A percentile compares a stretch with the other conserved stretches of the same genome.
Evolutionary conservation across 257 asterid species (phyloP).

Genomic region (Solanum clarkiae): DNA sequence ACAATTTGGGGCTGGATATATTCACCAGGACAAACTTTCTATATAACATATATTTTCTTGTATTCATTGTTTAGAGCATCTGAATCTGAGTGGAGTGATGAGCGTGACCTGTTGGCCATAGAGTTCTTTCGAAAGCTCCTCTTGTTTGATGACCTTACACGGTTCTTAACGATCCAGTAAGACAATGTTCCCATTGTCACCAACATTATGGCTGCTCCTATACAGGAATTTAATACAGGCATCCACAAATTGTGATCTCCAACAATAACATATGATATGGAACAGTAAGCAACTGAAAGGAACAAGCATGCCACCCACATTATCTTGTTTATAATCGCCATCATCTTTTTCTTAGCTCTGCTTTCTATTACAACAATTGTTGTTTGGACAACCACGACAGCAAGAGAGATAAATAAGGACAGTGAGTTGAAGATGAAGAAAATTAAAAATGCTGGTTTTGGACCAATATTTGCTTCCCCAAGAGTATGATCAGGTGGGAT

Average conservation of each 20-base stretch:
- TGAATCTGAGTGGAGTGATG: conserved; percentile 43
- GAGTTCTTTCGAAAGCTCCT: conserved; percentile 24
- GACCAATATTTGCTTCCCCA: conserved; percentile 41
- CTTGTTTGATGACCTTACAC: conserved; percentile 17
- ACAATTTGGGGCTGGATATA: neutral
- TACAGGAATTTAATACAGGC: conserved; percentile 28
- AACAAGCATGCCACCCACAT: conserved; percentile 47
- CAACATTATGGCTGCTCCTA: conserved; percentile 29
- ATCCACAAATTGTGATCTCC: conserved; percentile 24
- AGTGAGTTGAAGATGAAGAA: conserved; percentile 35
- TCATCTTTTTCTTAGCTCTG: conserved; percentile 43
- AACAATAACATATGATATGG: conserved; percentile 25
- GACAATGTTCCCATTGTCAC: conserved; percentile 35
- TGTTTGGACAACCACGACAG: conserved; percentile 47
- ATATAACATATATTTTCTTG: conserved; percentile 76
- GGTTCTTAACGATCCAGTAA: conserved; percentile 34
- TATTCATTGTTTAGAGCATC: conserved; percentile 47
- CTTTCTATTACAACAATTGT: conserved; percentile 38
- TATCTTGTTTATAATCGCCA: conserved; percentile 39
- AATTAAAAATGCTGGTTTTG: conserved; percentile 17
- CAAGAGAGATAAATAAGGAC: conserved; percentile 33
- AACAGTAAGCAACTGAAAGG: conserved; percentile 29
- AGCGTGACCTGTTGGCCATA: conserved; percentile 13
- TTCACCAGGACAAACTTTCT: conserved; percentile 1
- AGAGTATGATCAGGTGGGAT: conserved; percentile 21